A percentile compares a stretch with the other conserved stretches of the same genome.
Conservation (phyloP, 1,284 basidiomycete genomes). For the Boletus chippewaensis region DNA sequence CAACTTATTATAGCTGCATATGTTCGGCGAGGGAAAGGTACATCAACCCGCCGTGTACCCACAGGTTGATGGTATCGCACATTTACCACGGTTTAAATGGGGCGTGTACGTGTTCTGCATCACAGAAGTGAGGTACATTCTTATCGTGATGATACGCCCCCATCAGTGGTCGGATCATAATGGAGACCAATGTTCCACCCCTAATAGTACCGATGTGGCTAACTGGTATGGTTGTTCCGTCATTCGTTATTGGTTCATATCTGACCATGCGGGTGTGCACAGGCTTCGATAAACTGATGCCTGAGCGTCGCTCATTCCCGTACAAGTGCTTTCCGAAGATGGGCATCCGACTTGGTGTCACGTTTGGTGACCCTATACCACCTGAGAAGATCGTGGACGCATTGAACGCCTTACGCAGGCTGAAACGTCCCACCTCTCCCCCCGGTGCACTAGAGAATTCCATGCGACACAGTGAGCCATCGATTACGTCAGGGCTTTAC, state of each 20-base stretch:
- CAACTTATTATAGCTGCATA: slow-evolving; percentile 60
- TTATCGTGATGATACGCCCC: slow-evolving; percentile 1
- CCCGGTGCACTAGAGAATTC: background rate
- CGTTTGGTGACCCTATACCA: background rate
- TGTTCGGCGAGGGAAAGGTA: slow-evolving; percentile 92
- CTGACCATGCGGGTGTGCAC: background rate
- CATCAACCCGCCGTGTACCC: slow-evolving; percentile 65
- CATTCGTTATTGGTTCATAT: background rate
- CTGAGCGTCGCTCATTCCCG: background rate
- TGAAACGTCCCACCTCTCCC: background rate
- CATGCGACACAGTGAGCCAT: background rate
- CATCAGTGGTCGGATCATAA: slow-evolving; percentile 72
- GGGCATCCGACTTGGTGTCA: background rate
- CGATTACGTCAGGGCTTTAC: background rate
- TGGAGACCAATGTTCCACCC: slow-evolving; percentile 70
- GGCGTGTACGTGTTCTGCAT: slow-evolving; percentile 65
- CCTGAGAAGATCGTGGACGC: background rate
- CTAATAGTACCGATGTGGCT: slow-evolving; percentile 94
- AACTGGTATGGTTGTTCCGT: slow-evolving; percentile 44
- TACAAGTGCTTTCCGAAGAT: background rate
- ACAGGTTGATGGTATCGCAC: slow-evolving; percentile 34
- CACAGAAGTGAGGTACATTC: background rate
- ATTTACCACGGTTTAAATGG: slow-evolving; percentile 89
- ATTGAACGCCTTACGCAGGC: background rate
- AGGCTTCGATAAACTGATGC: background rate